phyloP scores from a whole-genome alignment of 352 stramenopile species.

The Aphanomyces invadans region DNA sequence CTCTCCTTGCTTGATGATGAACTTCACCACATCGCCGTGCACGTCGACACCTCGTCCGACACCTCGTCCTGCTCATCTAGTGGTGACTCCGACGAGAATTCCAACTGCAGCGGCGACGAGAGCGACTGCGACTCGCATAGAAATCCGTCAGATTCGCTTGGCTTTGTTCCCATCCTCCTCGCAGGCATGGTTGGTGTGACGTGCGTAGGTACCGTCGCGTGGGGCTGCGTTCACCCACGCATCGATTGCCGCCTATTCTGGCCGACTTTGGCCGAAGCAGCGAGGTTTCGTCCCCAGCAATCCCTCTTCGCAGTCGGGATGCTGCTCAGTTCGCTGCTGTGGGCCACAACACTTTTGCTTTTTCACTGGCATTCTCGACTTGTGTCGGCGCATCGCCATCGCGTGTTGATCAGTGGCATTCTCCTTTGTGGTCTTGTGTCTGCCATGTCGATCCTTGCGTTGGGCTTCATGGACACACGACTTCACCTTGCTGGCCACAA shows the following conservation, averaged over 20 bases:
- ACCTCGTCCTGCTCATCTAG: not conserved
- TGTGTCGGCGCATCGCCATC: not conserved
- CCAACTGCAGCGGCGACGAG: not conserved
- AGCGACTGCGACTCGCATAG: not conserved
- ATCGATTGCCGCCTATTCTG: constrained; percentile 7
- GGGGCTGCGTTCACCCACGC: constrained; percentile 16
- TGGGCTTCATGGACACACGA: constrained; percentile 2
- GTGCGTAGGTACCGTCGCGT: constrained; percentile 1
- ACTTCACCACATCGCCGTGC: not conserved
- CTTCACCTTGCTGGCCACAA: not conserved
- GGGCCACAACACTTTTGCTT: not conserved
- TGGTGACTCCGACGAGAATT: not conserved
- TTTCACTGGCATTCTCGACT: constrained; percentile 15
- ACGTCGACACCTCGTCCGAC: not conserved
- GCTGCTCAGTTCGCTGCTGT: not conserved
- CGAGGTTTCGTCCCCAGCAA: constrained; percentile 7
- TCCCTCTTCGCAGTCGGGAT: constrained; percentile 1
- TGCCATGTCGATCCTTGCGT: not conserved
- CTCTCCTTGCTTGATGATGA: too few species aligned
- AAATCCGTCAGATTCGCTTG: not conserved
- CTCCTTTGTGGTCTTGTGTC: not conserved
- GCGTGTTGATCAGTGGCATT: not conserved
- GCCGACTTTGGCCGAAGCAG: not conserved
- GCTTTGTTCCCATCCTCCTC: constrained; percentile 1
- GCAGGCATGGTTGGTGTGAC: not conserved